These are phyloP conservation scores for Aspergillus udagawae DNA, from an alignment of 2,329 filamentous ascomycete species.

Conservation along the genomic window DNA sequence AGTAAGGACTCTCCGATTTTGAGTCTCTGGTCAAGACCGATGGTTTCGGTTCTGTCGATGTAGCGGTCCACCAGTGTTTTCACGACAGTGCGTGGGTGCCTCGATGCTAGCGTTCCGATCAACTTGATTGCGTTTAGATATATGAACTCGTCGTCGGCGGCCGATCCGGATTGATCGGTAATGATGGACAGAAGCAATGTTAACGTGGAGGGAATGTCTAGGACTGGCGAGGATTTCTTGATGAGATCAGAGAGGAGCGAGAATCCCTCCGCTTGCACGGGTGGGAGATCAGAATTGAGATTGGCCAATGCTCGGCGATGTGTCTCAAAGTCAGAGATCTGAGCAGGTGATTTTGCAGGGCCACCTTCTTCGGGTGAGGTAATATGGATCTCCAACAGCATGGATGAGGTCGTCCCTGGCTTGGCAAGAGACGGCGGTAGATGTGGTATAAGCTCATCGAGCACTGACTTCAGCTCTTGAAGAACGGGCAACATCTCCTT, in stretches of 20 bases:
- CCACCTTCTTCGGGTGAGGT: constrained; percentile 21
- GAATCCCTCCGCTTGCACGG: constrained; percentile 43
- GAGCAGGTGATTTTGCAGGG: constrained; percentile 17
- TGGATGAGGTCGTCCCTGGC: constrained; percentile 38
- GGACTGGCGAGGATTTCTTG: constrained; percentile 38
- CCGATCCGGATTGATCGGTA: constrained; percentile 28
- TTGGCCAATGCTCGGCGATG: constrained; percentile 40
- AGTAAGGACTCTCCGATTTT: constrained; percentile 41
- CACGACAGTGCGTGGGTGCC: constrained; percentile 39
- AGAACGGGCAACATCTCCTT: constrained; percentile 27
- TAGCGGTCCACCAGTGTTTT: constrained; percentile 40
- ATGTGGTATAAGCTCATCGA: constrained; percentile 34
- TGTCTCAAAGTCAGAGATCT: constrained; percentile 35
- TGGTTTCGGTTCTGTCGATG: constrained; percentile 34
- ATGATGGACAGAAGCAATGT: constrained; percentile 39
- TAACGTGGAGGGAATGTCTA: constrained; percentile 42
- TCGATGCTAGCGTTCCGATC: constrained; percentile 37
- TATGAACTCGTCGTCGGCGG: constrained; percentile 39
- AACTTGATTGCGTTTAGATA: constrained; percentile 43
- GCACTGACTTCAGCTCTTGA: constrained; percentile 28
- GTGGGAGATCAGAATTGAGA: constrained; percentile 38
- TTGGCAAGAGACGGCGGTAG: constrained; percentile 32
- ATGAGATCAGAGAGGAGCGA: constrained; percentile 38
- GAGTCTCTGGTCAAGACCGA: constrained; percentile 37
- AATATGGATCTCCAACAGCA: constrained; percentile 42